Evolutionary conservation across 768 basidiomycete species (phyloP).

Genomic region (Mycena pura): DNA sequence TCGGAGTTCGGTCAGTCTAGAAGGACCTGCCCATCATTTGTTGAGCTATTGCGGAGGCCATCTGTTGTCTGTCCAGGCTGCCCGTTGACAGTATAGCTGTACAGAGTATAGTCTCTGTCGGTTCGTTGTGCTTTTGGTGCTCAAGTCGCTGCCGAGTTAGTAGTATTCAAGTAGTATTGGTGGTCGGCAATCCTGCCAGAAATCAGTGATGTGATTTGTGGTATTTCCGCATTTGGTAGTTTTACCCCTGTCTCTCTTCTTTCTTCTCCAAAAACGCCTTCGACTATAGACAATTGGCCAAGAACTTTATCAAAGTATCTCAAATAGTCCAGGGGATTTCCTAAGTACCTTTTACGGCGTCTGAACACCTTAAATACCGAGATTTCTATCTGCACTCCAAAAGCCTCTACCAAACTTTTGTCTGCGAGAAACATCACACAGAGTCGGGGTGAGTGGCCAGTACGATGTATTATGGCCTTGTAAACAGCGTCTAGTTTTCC

Average conservation of each 20-base stretch:
- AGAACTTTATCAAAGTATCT: not conserved
- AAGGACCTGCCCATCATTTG: no score
- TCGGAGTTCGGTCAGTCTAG: no score
- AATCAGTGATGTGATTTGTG: no score
- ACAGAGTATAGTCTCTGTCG: no score
- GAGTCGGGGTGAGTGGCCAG: not conserved
- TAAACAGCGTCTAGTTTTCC: not conserved
- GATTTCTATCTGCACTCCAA: not conserved
- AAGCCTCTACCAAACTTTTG: not conserved
- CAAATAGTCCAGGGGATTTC: not conserved
- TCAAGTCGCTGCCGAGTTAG: no score
- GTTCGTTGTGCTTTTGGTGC: no score
- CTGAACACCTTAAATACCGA: not conserved
- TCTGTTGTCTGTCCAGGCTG: no score
- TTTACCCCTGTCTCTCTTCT: not conserved
- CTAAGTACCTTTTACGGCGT: not conserved
- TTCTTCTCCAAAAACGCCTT: not conserved
- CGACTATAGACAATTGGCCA: not conserved
- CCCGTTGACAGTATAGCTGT: no score
- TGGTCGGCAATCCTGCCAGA: not conserved
- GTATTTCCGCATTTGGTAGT: not conserved
- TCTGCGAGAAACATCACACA: not conserved
- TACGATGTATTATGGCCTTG: not conserved
- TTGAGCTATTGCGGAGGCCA: no score
- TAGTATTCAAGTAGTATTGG: no score